Evolutionary conservation across 2,329 filamentous ascomycete genomes (phyloP), one percentile per base, ranked within the genome.

Genomic region (Microdochium trichocladiopsis): DNA sequence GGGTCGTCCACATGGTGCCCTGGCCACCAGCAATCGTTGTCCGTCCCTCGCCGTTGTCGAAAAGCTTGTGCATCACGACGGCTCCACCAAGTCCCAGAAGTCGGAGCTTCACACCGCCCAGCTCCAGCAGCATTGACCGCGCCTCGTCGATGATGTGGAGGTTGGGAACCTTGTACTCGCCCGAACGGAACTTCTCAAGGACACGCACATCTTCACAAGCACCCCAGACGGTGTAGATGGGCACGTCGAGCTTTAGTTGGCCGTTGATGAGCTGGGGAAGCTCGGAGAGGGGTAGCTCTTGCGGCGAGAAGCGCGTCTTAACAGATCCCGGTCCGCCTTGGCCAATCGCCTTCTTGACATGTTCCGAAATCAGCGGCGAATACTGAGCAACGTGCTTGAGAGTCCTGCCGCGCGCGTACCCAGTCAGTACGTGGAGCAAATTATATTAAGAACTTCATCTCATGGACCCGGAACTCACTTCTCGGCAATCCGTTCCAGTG

Each of bases 11-110:
- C 94, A 99, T 99, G 47, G 94, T 99, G 56, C 94, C 94, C 70
- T 99, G 94, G 21, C 94, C 94, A 67, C 94, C 94, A 22, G 94
- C 94, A 70, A 99, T 99, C 2, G 95, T 99, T 50, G 94, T 99
- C 70, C 93, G 86, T 55, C 94, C 94, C 67, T 99, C 94, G 51
- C 94, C 94, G 61, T 99, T 99, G 70, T 99, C 94, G 65, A 99
- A 99, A 18, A 99, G 83, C 79, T 99, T 99, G 79, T 99, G 94
- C 91, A 99, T 99, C 55, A 99, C 94, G 4, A 99, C 93, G 6
- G 94, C 94, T 63, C 94, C 94, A 58, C 94, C 94, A 31, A 99
- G 79, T 56, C 94, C 94, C 25, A 99, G 82, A 49, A 99, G 80
- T 63, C 94, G 88, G 58, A 99, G 83, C 80, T 97, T 97, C 52